Percentiles rank a stretch among this genome's conserved stretches.
These are phyloP conservation scores for Plectosphaerella sp. DNA, from an alignment of 2,329 filamentous ascomycete species.

Conservation along the genomic window DNA sequence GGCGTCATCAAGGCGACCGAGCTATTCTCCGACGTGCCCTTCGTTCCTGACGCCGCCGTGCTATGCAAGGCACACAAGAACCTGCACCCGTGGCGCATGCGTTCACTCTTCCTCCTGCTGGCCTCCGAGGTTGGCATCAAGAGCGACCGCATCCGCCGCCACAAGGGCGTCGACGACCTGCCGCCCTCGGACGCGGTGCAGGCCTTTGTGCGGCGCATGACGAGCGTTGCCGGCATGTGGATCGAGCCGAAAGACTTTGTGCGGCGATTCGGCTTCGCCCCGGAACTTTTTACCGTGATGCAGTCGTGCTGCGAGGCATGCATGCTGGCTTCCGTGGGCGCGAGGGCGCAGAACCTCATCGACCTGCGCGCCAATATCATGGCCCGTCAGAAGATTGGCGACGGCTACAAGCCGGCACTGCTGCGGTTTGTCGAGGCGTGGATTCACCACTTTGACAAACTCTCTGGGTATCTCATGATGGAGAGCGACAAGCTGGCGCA, in stretches of 20 bases:
- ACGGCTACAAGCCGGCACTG: conserved; percentile 25
- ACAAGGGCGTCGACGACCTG: conserved; percentile 1
- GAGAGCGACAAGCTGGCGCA: conserved; percentile 5
- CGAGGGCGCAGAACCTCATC: conserved; percentile 31
- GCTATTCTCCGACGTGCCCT: conserved; percentile 14
- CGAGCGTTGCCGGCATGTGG: conserved; percentile 32
- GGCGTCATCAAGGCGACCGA: conserved; percentile 25
- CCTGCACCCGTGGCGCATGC: conserved; percentile 38
- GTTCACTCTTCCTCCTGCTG: conserved; percentile 36
- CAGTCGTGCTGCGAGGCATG: conserved; percentile 46
- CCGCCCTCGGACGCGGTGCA: conserved; percentile 7
- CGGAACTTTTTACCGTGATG: conserved; percentile 18
- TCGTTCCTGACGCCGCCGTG: conserved; percentile 22
- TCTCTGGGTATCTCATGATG: background rate
- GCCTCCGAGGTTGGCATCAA: conserved; percentile 33
- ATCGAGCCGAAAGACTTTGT: conserved; percentile 29
- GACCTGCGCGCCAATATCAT: conserved; percentile 41
- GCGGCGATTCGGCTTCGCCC: conserved; percentile 25
- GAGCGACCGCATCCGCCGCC: conserved; percentile 19
- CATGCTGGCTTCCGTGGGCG: conserved; percentile 44
- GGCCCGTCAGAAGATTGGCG: conserved; percentile 23
- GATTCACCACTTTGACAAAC: conserved; percentile 27
- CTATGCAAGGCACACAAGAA: conserved; percentile 35
- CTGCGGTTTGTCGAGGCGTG: conserved; percentile 37
- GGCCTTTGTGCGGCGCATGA: conserved; percentile 24